These are phyloP conservation scores for Suhomyces faveliae DNA, from an alignment of 805 yeast genomes.

Conservation along the genomic window DNA sequence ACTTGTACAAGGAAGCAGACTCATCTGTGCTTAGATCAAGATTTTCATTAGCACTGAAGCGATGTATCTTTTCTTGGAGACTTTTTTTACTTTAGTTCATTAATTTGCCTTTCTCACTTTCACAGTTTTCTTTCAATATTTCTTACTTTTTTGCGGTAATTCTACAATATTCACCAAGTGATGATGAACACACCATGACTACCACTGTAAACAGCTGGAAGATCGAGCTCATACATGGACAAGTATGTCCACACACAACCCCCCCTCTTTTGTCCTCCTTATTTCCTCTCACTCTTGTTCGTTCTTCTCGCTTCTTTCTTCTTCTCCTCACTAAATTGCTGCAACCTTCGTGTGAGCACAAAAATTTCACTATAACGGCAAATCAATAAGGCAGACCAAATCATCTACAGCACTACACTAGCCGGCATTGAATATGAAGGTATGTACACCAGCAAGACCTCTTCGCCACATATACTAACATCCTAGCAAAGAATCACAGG, in stretches of 20 bases:
- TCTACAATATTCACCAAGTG: too few species aligned
- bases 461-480: background rate
- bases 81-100: too few species aligned
- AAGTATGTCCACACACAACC: too few species aligned
- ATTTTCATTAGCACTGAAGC: too few species aligned
- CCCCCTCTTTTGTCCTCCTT: background rate
- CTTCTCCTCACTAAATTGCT: too few species aligned
- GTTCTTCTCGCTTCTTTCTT: background rate
- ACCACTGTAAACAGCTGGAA: background rate
- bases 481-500: conserved; percentile 80
- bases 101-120: too few species aligned
- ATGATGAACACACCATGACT: too few species aligned
- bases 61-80: too few species aligned
- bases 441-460: background rate
- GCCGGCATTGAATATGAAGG: background rate
- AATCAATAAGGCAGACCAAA: background rate
- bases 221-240: too few species aligned
- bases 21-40: too few species aligned
- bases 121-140: too few species aligned
- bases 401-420: background rate
- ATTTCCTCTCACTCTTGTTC: background rate
- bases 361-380: background rate
- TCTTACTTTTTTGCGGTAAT: background rate
- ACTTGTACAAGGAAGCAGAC: too few species aligned
- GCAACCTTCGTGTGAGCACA: background rate